phyloP scores from a whole-genome alignment of 2,329 filamentous ascomycete genomes.

The Neonectria magnoliae region DNA sequence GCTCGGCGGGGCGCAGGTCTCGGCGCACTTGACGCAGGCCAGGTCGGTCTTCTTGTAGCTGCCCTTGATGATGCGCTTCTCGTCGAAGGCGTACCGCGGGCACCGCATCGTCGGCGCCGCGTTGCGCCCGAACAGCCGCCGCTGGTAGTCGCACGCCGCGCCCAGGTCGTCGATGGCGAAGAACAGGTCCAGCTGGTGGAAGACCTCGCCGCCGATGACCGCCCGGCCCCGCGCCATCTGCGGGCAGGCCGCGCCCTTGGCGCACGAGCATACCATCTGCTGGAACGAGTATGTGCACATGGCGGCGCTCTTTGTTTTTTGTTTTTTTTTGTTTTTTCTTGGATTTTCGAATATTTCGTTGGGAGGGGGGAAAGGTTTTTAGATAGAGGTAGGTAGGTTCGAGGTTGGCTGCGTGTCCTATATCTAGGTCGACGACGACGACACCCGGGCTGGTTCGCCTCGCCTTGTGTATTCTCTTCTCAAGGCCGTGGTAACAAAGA shows the following conservation, averaged over 20 bases:
- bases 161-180: conserved; percentile 42
- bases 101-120: conserved; percentile 37
- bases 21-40: conserved; percentile 41
- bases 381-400: too few species aligned
- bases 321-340: not conserved
- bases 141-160: conserved; percentile 42
- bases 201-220: conserved; percentile 36
- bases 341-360: too few species aligned
- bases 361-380: too few species aligned
- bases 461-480: not conserved
- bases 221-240: conserved; percentile 37
- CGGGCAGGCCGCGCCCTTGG: conserved; percentile 41
- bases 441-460: not conserved
- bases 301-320: not conserved
- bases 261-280: conserved; percentile 42
- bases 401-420: too few species aligned
- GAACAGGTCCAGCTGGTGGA: conserved; percentile 40
- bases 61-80: conserved; percentile 41
- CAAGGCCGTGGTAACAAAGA: not conserved
- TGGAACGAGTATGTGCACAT: conserved; percentile 45
- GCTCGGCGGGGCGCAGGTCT: conserved; percentile 42
- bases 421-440: not conserved
- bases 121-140: conserved; percentile 37
- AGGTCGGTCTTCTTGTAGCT: conserved; percentile 39
- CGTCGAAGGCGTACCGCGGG: conserved; percentile 40